A percentile compares a stretch with the other conserved stretches of the same genome.
Evolutionary conservation across 1,284 basidiomycete genomes (phyloP).

Genomic region (Phellinidium pouzarii): DNA sequence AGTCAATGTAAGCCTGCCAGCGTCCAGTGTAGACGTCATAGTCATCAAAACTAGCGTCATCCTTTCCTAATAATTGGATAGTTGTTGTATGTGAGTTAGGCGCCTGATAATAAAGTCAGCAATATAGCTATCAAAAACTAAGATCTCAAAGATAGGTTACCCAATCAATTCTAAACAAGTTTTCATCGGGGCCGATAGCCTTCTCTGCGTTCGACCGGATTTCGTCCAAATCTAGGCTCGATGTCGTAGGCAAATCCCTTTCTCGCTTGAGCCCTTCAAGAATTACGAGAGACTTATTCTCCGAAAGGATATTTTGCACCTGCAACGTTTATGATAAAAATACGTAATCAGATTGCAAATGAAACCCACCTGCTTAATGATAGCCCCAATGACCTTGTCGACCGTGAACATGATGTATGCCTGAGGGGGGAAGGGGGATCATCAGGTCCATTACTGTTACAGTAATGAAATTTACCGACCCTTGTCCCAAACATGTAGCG

Average conservation of each 20-base stretch:
- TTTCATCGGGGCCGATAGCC: conserved; percentile 83
- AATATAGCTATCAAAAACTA: background rate
- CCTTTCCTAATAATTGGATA: conserved; percentile 84
- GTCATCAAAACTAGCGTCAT: conserved; percentile 84
- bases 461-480: conserved; percentile 30
- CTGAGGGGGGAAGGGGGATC: conserved; percentile 29
- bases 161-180: conserved; percentile 90
- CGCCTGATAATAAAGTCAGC: conserved; percentile 38
- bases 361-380: conserved; percentile 73
- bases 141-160: conserved; percentile 36
- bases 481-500: conserved; percentile 85
- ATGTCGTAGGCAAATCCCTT: conserved; percentile 52
- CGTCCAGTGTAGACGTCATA: conserved; percentile 75
- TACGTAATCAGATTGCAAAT: conserved; percentile 15
- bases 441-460: background rate
- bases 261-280: conserved; percentile 77
- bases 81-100: conserved; percentile 67
- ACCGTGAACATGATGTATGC: conserved; percentile 87
- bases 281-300: conserved; percentile 81
- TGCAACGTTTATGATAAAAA: conserved; percentile 26
- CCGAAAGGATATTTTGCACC: conserved; percentile 75
- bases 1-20: conserved; percentile 89
- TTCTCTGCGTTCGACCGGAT: conserved; percentile 80
- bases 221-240: conserved; percentile 81
- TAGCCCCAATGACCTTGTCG: conserved; percentile 86